Base-by-base conservation (phyloP, 164 flowering plant species). In the Santalum album region DNA sequence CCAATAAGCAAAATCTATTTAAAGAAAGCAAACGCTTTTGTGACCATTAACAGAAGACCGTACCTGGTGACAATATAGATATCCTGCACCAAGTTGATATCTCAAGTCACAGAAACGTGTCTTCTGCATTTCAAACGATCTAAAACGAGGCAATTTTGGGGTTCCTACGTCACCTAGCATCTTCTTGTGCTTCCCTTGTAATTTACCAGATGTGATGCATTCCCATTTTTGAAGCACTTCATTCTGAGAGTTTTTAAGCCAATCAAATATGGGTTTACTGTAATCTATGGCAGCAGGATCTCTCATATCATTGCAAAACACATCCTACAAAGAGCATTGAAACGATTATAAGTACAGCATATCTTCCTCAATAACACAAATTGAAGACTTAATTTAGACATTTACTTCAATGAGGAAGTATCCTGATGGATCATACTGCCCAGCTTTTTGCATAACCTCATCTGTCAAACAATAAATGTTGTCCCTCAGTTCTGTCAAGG, bases 51-150 rank as follows among this genome's bases (percentile, higher is more conserved):
- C 16, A 62, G 2, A 26, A 42, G 16, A 17, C 42, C 25, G 4
- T 67, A 89, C 97, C 90, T 89, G 96, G 66, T 89, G 99, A 64
- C 95, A 88, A 60, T 87, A 89, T 12, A 87, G 72, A 68, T 92
- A 89, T 23, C 82, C 90, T 62, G 86, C 85, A 48, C 99, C 96
- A 49, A 92, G 82, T 55, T 82, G 83, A 69, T 87, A 89, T 32
- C 53, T 62, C 65, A 92, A 62, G 70, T 89, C 99, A 70, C 80
- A 80, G 58, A 92, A 89, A 17, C 80, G 77, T 25, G 76, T 64
- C 53, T 57, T 75, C 25, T 79, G 77, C 96, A 91, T 91, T 40
- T 73, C 64, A 45, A 64, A 56, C 38, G 84, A 62, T 66, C 55
- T 81, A 45, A 84, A 80, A 6, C 25, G 58, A 44, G 96, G 98